These are phyloP conservation scores for Penicillium sp. DNA, from an alignment of 2,329 filamentous ascomycete species.

Conservation along the genomic window DNA sequence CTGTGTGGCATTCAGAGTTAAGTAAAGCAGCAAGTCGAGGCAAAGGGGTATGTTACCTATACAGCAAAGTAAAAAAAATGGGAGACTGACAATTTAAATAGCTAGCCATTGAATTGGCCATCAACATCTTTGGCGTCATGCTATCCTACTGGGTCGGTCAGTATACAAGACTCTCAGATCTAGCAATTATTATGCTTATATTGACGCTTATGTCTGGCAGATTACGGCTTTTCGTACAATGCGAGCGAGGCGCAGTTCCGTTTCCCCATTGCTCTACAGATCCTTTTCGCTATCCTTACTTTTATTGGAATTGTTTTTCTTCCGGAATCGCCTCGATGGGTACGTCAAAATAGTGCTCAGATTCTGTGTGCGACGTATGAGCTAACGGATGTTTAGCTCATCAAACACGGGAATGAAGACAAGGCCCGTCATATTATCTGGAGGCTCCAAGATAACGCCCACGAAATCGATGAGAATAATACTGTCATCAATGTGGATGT, in stretches of 20 bases:
- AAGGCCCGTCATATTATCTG: slow-evolving; percentile 42
- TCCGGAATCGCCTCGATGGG: slow-evolving; percentile 52
- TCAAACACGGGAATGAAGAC: slow-evolving; percentile 38
- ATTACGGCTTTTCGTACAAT: slow-evolving; percentile 35
- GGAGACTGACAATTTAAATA: slow-evolving; percentile 17
- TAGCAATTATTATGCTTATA: background rate
- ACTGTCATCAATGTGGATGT: slow-evolving; percentile 30
- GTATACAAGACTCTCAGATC: slow-evolving; percentile 2
- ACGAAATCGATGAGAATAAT: slow-evolving; percentile 27
- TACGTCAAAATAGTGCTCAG: background rate
- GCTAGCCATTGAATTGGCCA: slow-evolving; percentile 33
- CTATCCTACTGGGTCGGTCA: slow-evolving; percentile 41
- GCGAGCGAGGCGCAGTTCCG: slow-evolving; percentile 35
- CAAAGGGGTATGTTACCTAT: slow-evolving; percentile 28
- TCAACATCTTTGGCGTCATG: slow-evolving; percentile 38
- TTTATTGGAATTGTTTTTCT: slow-evolving; percentile 38
- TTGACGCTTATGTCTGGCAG: slow-evolving; percentile 1
- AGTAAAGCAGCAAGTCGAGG: slow-evolving; percentile 33
- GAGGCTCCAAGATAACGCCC: slow-evolving; percentile 36
- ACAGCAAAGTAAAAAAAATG: background rate
- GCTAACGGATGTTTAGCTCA: slow-evolving; percentile 27
- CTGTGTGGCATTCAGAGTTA: slow-evolving; percentile 36
- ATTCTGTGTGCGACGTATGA: background rate
- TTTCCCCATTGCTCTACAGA: slow-evolving; percentile 39
- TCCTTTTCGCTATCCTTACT: slow-evolving; percentile 35